These are phyloP conservation scores for Amanita polypyramis DNA, from an alignment of 768 basidiomycete genomes.

Conservation along the genomic window DNA sequence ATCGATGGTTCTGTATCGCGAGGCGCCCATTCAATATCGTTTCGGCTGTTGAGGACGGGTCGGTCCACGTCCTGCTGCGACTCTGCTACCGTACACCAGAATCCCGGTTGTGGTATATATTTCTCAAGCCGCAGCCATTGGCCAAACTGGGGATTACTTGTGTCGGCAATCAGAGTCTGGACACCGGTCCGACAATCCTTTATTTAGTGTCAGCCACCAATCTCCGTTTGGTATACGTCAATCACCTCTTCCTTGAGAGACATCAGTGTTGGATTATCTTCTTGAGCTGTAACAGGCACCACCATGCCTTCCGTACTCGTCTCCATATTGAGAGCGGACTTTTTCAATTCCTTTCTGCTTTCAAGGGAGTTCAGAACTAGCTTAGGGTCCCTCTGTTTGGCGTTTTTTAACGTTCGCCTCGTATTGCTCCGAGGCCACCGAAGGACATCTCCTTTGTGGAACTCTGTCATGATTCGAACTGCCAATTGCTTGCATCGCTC, in stretches of 20 bases:
- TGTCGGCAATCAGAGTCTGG: neutral
- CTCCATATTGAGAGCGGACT: neutral
- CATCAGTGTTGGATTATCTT: neutral
- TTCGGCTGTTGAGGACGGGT: neutral
- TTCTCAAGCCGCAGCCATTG: neutral
- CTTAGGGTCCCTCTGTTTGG: neutral
- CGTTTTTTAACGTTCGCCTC: constrained; percentile 12
- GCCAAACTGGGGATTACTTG: neutral
- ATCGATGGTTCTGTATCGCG: neutral
- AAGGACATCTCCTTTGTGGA: constrained; percentile 17
- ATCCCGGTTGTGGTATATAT: constrained; percentile 3
- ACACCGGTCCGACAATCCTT: neutral
- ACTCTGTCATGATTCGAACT: constrained; percentile 22
- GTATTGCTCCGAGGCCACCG: constrained; percentile 5
- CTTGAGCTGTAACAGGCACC: neutral
- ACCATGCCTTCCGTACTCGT: neutral
- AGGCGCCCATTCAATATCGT: neutral
- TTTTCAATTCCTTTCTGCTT: neutral
- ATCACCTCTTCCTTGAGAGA: neutral
- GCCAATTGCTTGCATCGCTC: constrained; percentile 26
- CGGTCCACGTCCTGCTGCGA: neutral
- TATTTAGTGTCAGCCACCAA: neutral
- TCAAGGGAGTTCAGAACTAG: neutral
- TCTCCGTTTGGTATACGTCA: neutral
- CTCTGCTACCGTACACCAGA: neutral